These are phyloP conservation scores for Calonectria hongkongensis DNA, from an alignment of 2,329 filamentous ascomycete species.

Conservation along the genomic window DNA sequence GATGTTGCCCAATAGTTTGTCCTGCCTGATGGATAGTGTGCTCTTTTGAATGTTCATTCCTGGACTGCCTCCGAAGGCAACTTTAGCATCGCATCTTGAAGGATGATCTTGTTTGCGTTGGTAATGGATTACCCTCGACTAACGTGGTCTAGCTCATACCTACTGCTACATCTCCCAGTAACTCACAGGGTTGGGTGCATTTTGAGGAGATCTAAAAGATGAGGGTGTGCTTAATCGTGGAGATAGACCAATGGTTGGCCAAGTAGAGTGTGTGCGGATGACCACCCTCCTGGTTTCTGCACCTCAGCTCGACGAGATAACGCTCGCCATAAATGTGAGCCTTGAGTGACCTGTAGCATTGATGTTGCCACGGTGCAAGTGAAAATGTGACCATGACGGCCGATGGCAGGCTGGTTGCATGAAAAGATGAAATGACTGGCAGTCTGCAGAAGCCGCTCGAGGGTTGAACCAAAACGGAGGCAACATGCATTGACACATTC, in stretches of 20 bases:
- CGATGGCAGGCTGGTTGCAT: slow-evolving; percentile 2
- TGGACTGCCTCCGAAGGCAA: not conserved
- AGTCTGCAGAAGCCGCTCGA: not conserved
- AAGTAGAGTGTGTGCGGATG: slow-evolving; percentile 11
- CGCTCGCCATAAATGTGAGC: not conserved
- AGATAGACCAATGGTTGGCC: not conserved
- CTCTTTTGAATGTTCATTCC: too few species aligned
- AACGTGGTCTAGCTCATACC: not conserved
- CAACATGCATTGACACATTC: not conserved
- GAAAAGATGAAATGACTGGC: not conserved
- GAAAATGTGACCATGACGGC: slow-evolving; percentile 27
- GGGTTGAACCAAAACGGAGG: slow-evolving; percentile 2
- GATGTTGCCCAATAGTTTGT: not conserved
- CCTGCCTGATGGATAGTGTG: too few species aligned
- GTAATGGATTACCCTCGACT: not conserved
- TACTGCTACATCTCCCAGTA: not conserved
- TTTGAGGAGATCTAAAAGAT: not conserved
- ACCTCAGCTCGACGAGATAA: slow-evolving; percentile 9
- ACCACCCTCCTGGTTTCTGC: slow-evolving; percentile 9
- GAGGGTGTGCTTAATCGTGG: slow-evolving; percentile 25
- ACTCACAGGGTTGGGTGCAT: not conserved
- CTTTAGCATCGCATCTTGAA: not conserved
- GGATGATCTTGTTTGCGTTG: not conserved
- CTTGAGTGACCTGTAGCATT: not conserved
- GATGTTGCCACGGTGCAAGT: slow-evolving; percentile 5